phyloP scores from a whole-genome alignment of 768 basidiomycete species.

The Auriscalpium orientale region DNA sequence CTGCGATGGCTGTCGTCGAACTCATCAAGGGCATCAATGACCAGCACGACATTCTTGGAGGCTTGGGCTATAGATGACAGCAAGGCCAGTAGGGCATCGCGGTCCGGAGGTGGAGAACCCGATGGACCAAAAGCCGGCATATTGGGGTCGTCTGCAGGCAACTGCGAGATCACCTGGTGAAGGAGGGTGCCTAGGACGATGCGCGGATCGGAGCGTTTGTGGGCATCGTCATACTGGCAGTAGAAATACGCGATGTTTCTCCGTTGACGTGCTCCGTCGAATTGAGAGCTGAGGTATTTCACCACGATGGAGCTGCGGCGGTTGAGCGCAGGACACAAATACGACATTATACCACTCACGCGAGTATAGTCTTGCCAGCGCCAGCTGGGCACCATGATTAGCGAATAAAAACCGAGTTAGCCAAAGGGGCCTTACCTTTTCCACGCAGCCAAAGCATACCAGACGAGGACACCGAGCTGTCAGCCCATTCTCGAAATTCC shows the following conservation, averaged over 20 bases:
- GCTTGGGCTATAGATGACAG: background rate
- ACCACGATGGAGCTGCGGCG: background rate
- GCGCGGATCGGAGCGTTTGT: slow-evolving; percentile 1
- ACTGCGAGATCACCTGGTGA: background rate
- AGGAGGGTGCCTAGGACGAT: slow-evolving; percentile 3
- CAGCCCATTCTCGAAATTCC: background rate
- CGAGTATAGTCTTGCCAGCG: slow-evolving; percentile 1
- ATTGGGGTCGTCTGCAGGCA: background rate
- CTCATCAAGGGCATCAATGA: slow-evolving; percentile 4
- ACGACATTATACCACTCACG: background rate
- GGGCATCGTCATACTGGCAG: slow-evolving; percentile 1
- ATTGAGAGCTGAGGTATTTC: background rate
- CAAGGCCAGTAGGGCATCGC: background rate
- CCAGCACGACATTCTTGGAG: background rate
- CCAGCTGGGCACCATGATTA: background rate
- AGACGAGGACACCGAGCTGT: background rate
- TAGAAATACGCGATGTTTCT: slow-evolving; percentile 1
- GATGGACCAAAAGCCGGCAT: background rate
- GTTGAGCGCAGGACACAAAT: background rate
- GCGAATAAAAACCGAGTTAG: background rate
- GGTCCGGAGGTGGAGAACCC: background rate
- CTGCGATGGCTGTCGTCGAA: background rate
- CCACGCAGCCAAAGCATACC: slow-evolving; percentile 2
- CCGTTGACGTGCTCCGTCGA: background rate
- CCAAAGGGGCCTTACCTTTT: background rate